Percentiles rank a stretch among this genome's conserved stretches.
Evolutionary conservation across 1,284 basidiomycete genomes (phyloP).

Genomic region (Apiotrichum gracile): DNA sequence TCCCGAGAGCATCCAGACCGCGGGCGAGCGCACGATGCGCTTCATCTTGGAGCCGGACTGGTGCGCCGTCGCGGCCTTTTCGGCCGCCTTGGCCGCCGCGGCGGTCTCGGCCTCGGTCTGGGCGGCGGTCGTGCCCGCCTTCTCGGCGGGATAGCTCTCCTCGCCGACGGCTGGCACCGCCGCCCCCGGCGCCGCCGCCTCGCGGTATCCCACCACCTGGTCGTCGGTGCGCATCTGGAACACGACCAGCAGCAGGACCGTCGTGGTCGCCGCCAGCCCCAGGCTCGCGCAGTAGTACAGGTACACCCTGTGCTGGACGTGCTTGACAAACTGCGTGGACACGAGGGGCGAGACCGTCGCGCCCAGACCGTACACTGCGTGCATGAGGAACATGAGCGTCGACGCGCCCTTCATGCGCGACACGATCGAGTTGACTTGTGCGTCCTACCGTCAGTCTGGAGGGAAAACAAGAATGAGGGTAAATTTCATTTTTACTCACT

Average conservation of each 20-base stretch:
- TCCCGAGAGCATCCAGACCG: conserved; percentile 32
- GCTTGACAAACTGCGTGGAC: conserved; percentile 60
- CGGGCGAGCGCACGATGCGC: conserved; percentile 30
- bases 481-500: not conserved
- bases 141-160: conserved; percentile 1
- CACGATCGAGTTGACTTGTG: conserved; percentile 38
- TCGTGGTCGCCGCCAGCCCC: conserved; percentile 53
- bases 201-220: conserved; percentile 35
- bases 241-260: conserved; percentile 49
- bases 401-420: conserved; percentile 28
- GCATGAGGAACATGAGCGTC: conserved; percentile 59
- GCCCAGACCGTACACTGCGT: conserved; percentile 59
- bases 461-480: too few relatives aligned
- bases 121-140: not conserved
- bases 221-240: conserved; percentile 59
- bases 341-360: conserved; percentile 63
- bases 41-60: conserved; percentile 32
- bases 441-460: conserved; percentile 16
- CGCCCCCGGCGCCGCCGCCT: not conserved
- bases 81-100: not conserved
- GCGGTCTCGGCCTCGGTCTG: not conserved
- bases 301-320: conserved; percentile 50
- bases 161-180: not conserved
- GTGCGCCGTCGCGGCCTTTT: not conserved
- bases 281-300: conserved; percentile 61